Base-by-base conservation (phyloP, 2,329 filamentous ascomycete species). In the Fusarium pseudograminearum region DNA sequence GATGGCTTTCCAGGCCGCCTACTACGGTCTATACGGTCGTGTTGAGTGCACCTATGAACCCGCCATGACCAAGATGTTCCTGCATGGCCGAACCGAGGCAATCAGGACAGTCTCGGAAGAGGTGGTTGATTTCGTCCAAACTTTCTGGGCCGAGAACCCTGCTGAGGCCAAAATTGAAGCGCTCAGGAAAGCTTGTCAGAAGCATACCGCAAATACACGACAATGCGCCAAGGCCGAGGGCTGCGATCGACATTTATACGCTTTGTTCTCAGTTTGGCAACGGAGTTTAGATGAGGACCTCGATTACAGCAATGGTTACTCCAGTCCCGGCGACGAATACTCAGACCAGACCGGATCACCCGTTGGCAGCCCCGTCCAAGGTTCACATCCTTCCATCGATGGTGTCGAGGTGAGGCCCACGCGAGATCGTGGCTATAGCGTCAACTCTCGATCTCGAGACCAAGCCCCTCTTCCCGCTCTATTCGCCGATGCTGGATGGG, bases 1-100 rank as follows among this genome's bases (percentile, higher is more conserved):
- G 80, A 98, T 99, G 95, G 96, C 96, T 0, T 98, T 98, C 83
- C 96, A 99, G 79, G 95, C 95, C 7, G 95, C 96, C 2, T 98
- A 99, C 83, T 99, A 98, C 76, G 96, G 96, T 3, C 86, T 99
- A 10, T 99, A 98, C 74, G 96, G 96, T 5, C 90, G 93, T 7
- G 89, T 97, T 2, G 96, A 98, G 79, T 97, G 93, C 77, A 96
- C 94, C 0, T 99, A 99, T 78, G 96, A 99, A 80, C 96, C 96
- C 10, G 95, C 96, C 42, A 98, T 99, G 96, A 99, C 96, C 53
- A 99, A 99, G 80, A 84, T 91, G 62, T 99, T 89, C 81, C 88
- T 97, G 64, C 96, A 98, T 77, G 96, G 96, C 14, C 91, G 96
- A 46, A 99, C 96, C 0, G 96, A 99, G 81, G 95, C 96, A 7